phyloP scores from a whole-genome alignment of 2,329 filamentous ascomycete genomes.

The Xylaria sp. region DNA sequence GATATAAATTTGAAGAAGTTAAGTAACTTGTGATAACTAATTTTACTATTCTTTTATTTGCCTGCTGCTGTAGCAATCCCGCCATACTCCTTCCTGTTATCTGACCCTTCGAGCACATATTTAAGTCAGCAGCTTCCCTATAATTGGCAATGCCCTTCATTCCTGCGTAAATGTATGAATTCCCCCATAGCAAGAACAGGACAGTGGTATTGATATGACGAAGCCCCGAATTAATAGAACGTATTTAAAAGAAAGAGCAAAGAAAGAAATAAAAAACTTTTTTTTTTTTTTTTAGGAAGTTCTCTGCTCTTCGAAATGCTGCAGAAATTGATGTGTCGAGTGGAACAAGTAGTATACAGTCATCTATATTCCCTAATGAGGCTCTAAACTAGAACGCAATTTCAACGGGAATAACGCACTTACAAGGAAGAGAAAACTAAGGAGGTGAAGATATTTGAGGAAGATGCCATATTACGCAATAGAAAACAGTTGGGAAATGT shows the following conservation, averaged over 20 bases:
- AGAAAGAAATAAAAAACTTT: no score
- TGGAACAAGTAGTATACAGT: no score
- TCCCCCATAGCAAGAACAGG: background rate
- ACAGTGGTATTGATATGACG: no score
- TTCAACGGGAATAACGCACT: background rate
- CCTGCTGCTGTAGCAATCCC: background rate
- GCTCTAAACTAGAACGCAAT: slow-evolving; percentile 28
- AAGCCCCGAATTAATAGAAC: no score
- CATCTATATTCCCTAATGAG: no score
- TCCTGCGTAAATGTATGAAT: background rate
- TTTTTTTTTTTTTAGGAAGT: no score
- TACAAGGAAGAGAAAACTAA: background rate
- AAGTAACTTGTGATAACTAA: background rate
- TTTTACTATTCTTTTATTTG: background rate
- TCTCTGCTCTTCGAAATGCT: no score
- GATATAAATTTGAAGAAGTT: background rate
- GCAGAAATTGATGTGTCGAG: no score
- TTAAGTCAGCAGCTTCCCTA: no score
- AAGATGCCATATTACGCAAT: slow-evolving; percentile 7
- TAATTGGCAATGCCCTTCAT: no score
- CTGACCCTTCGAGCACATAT: background rate
- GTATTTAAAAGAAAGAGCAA: no score
- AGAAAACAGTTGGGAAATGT: background rate
- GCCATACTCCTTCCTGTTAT: background rate
- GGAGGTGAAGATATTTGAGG: background rate